phyloP scores from a whole-genome alignment of 2,329 filamentous ascomycete genomes.

The Hypoxylon sp. region DNA sequence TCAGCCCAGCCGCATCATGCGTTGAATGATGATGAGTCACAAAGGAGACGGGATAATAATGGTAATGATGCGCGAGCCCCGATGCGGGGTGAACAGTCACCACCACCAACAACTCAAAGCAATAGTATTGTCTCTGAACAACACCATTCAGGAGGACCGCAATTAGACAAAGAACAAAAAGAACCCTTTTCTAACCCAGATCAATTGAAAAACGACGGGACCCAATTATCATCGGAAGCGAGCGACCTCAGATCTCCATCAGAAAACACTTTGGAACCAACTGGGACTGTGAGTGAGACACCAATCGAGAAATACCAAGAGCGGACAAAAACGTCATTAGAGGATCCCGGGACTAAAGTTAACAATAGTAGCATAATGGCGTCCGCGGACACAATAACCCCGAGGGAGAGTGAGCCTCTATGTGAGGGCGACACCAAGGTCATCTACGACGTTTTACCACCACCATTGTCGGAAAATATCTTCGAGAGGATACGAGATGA shows the following conservation, averaged over 20 bases:
- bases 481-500: conserved; percentile 82
- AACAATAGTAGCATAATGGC: conserved; percentile 39
- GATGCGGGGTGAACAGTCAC: conserved; percentile 10
- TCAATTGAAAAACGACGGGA: conserved; percentile 42
- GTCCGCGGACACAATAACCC: conserved; percentile 3
- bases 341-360: conserved; percentile 18
- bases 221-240: conserved; percentile 33
- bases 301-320: conserved; percentile 15
- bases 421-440: conserved; percentile 88
- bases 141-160: conserved; percentile 4
- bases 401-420: conserved; percentile 65
- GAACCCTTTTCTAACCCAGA: conserved; percentile 37
- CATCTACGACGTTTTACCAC: conserved; percentile 77
- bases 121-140: conserved; percentile 27
- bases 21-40: conserved; percentile 34
- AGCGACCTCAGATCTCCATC: conserved; percentile 26
- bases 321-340: conserved; percentile 45
- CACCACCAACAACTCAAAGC: background rate
- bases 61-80: conserved; percentile 17
- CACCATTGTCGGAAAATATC: conserved; percentile 67
- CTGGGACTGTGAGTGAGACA: conserved; percentile 32
- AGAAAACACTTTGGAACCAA: conserved; percentile 27
- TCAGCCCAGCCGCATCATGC: background rate
- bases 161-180: conserved; percentile 25
- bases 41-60: conserved; percentile 18